Evolutionary conservation across 305 asterid genomes (phyloP), one percentile per base, ranked within the genome.

Genomic region (Salvia sclarea): DNA sequence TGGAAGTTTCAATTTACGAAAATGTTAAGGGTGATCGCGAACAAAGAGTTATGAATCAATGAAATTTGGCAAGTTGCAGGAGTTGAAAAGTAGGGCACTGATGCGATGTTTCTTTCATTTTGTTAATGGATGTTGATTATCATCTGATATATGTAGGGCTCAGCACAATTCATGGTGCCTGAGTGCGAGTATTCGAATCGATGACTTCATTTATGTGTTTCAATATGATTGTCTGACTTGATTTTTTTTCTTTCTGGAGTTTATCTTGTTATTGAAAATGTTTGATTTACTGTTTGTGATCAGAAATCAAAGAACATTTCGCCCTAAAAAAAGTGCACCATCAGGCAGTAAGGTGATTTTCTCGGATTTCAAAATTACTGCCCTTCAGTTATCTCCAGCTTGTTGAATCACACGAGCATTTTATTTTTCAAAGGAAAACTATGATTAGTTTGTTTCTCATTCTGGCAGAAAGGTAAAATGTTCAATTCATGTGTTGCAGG

Each of bases 221-320:
- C 28, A 35, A 43, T 22, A 13, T 22, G 61, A 56, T 48, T 17
- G 40, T 53, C n/a, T 49, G 48, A 24, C 41, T 52, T 76, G 71
- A 38, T 37, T 49, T 57, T 14, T 50, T 62, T 37, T 49, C 53
- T 14, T 50, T 62, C 5, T 54, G 50, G 37, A 48, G 72, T 69
- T 59, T 35, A 24, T 30, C n/a, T 33, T 48, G 44, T 24, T 48
- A 14, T 41, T 60, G 7, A 5, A 17, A 24, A 40, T 53, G 47
- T 50, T 68, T 67, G 54, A 48, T 49, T 69, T 76, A 53, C 61
- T 75, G 30, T 56, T 55, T 68, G 52, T 70, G 64, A 68, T 30
- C 89, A 90, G 97, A 84, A 90, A 90, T 54, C 97, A 90, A 80
- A 83, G 88, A 79, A 90, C 97, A 3, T 90, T 90, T 78, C 95